phyloP scores from a whole-genome alignment of 352 stramenopile genomes.

The Phytopythium cucurbitacearum region DNA sequence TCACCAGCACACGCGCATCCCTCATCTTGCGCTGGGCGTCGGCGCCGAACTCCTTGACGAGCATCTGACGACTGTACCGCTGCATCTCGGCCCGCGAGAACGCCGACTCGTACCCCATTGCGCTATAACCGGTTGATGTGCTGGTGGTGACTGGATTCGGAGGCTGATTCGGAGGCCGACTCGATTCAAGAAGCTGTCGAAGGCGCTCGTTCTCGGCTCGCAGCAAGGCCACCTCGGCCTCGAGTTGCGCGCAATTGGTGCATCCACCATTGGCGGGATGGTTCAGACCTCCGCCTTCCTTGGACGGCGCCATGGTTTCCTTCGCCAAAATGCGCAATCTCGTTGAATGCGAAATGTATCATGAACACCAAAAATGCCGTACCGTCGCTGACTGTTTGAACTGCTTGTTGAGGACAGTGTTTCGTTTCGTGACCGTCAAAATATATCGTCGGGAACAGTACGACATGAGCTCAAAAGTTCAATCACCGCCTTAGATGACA shows the following conservation, averaged over 20 bases:
- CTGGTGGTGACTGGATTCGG: neutral
- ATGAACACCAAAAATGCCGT: no score
- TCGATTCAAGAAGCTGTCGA: neutral
- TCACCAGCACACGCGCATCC: constrained; percentile 78
- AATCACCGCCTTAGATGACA: no score
- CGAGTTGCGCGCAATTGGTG: neutral
- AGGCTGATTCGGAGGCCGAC: neutral
- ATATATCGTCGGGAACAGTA: no score
- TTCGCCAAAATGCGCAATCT: no score
- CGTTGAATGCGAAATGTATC: no score
- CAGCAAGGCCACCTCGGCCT: neutral
- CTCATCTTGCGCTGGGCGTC: constrained; percentile 84
- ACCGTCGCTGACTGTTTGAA: no score
- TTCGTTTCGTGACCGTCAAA: no score
- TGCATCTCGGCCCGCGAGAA: constrained; percentile 52
- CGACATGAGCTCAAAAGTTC: no score
- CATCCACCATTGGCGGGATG: neutral
- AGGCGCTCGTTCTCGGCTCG: constrained; percentile 4
- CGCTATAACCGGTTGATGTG: neutral
- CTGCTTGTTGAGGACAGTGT: no score
- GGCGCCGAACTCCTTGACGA: constrained; percentile 90
- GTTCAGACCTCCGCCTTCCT: no score
- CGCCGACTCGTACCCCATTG: constrained; percentile 8
- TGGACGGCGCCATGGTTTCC: no score
- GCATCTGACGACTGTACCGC: constrained; percentile 94